Conservation (phyloP, 179 eudicot species). For the Beta macrorhiza region DNA sequence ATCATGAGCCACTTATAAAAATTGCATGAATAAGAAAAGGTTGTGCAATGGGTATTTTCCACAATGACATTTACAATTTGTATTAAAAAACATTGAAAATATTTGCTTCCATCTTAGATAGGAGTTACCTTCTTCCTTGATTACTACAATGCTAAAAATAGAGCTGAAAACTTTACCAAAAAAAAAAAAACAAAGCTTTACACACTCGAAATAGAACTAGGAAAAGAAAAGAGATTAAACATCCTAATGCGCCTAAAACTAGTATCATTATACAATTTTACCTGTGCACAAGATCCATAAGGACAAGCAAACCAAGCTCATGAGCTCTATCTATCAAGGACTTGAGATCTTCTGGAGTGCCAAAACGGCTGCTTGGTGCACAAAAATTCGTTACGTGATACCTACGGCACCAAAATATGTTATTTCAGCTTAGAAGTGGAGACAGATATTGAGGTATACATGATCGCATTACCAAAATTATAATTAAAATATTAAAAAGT, state of each 20-base stretch:
- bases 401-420: constrained; percentile 42
- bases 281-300: constrained; percentile 99
- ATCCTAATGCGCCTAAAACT: not conserved
- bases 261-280: constrained; percentile 24
- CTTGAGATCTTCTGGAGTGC: constrained; percentile 96
- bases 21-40: not conserved
- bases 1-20: not conserved
- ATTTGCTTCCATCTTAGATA: not conserved
- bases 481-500: not conserved
- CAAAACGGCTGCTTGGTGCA: constrained; percentile 99
- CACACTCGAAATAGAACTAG: not conserved
- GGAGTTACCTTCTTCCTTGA: not conserved
- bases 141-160: not conserved
- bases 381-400: constrained; percentile 97
- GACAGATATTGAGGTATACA: not conserved
- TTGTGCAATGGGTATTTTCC: not conserved
- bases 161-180: not conserved
- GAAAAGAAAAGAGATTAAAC: not conserved
- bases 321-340: constrained; percentile 98
- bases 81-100: not conserved
- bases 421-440: constrained; percentile 13
- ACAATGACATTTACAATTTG: not conserved
- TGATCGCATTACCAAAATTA: not conserved
- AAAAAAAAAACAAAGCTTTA: not conserved
- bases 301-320: constrained; percentile 89